Evolutionary conservation across 169 alveolate genomes (phyloP).

Genomic region (Cryptosporidium ubiquitum): DNA sequence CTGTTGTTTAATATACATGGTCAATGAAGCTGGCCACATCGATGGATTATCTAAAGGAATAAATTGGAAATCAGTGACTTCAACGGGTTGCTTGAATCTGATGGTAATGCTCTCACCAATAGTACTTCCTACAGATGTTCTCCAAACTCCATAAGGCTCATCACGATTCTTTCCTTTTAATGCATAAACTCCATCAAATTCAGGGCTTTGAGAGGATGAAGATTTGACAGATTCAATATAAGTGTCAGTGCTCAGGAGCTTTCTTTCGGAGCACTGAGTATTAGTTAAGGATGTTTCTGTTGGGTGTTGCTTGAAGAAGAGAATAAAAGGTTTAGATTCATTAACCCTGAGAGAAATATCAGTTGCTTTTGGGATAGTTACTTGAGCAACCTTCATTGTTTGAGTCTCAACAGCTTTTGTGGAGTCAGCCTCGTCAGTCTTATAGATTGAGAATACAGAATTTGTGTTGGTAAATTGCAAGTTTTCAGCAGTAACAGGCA

Average conservation of each 20-base stretch:
- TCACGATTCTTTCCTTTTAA: conserved; percentile 80
- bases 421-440: conserved; percentile 30
- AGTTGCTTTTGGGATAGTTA: conserved; percentile 73
- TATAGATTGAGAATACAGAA: conserved; percentile 76
- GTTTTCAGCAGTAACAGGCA: conserved; percentile 76
- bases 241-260: conserved; percentile 72
- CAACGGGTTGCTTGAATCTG: conserved; percentile 80
- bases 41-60: conserved; percentile 77
- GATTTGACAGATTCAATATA: conserved; percentile 75
- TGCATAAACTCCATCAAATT: conserved; percentile 81
- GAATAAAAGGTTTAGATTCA: conserved; percentile 74
- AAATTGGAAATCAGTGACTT: conserved; percentile 79
- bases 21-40: conserved; percentile 77
- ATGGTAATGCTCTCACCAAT: conserved; percentile 80
- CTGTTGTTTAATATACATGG: conserved; percentile 62
- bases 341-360: conserved; percentile 46
- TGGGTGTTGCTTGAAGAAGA: conserved; percentile 76
- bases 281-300: conserved; percentile 24
- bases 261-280: conserved; percentile 69
- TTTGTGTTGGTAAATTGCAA: conserved; percentile 66
- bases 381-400: conserved; percentile 68
- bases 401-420: conserved; percentile 70
- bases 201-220: conserved; percentile 79
- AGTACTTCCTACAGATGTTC: conserved; percentile 77
- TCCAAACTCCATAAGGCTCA: conserved; percentile 81